Base-by-base conservation (phyloP, 352 stramenopile genomes). In the Peronospora farinosa region DNA sequence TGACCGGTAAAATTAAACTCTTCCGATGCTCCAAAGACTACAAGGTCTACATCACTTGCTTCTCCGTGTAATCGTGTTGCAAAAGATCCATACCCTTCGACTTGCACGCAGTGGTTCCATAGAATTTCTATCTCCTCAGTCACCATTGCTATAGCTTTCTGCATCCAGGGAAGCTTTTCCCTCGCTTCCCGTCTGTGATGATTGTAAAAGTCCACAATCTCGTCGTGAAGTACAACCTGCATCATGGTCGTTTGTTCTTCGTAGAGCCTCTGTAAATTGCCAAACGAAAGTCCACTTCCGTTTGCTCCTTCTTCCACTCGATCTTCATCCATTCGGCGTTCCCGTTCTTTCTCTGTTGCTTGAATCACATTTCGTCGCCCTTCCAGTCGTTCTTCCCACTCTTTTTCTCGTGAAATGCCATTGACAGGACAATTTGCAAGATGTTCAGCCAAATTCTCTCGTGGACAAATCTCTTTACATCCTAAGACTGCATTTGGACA, bases 401-500 rank as follows among this genome's bases (percentile, higher is more conserved):
- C 82, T 49, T 86, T 85, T 38, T 90, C 82, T 13, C 72, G 63
- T 21, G 78, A 85, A 33, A 86, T 86, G 0, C 73, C 69, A 54
- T 79, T 78, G 40, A 88, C 69, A 5, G 78, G 73, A 48, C 81
- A 92, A 5, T 67, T 72, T 0, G 64, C 61, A 2, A 92, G 55
- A 52, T 92, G 82, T 17, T 68, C 65, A 0, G 77, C 82, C 12
- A 92, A 44, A 25, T 82, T 75, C 36, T 89, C 78, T 9, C 82
- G 65, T 5, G 77, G 72, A 37, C 81, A 92, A 48, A 92, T 88
- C 38, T 78, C 78, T 19, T 75, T 88, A 50, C 82, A 92, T 0
- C 82, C 82, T 7, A 92, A 63, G 37, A 92, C 68, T 0, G 82
- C 82, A 41, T 92, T 90, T 7, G 82, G 82, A 57, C 82, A 92